Evolutionary conservation across 2,329 filamentous ascomycete genomes (phyloP).

Genomic region (Escovopsis weberi): DNA sequence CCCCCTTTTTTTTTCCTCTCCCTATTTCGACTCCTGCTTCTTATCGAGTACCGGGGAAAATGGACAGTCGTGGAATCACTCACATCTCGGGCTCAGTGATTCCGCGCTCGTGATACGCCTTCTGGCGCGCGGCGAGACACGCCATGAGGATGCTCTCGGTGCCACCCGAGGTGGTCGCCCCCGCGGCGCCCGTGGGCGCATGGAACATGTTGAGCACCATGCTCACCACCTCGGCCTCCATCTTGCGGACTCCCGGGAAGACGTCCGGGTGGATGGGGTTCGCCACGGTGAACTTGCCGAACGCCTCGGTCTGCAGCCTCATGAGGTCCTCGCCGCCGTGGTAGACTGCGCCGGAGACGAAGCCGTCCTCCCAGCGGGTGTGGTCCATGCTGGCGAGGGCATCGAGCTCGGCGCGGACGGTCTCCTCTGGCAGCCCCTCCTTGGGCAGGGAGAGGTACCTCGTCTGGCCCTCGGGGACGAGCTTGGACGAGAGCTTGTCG

Average conservation of each 20-base stretch:
- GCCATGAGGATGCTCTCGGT: slow-evolving; percentile 97
- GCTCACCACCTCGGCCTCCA: slow-evolving; percentile 95
- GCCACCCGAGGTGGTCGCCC: slow-evolving; percentile 81
- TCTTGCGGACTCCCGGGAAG: slow-evolving; percentile 94
- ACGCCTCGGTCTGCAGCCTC: slow-evolving; percentile 80
- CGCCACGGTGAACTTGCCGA: slow-evolving; percentile 83
- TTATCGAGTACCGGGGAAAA: no score
- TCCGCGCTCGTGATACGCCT: slow-evolving; percentile 70
- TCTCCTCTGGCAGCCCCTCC: slow-evolving; percentile 69
- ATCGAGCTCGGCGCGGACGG: slow-evolving; percentile 65
- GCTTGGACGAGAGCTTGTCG: slow-evolving; percentile 66
- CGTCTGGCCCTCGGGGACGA: slow-evolving; percentile 59
- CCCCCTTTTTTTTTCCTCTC: no score
- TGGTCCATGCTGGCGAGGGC: slow-evolving; percentile 77
- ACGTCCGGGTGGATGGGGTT: slow-evolving; percentile 98
- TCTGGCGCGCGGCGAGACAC: slow-evolving; percentile 77
- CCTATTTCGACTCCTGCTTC: no score
- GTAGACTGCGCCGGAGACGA: slow-evolving; percentile 89
- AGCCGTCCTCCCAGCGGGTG: slow-evolving; percentile 91
- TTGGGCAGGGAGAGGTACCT: slow-evolving; percentile 66
- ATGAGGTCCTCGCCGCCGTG: slow-evolving; percentile 76
- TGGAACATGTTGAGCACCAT: slow-evolving; percentile 91
- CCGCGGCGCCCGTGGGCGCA: slow-evolving; percentile 69
- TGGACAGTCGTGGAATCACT: slow-evolving; percentile 14
- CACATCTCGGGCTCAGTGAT: slow-evolving; percentile 92